Base-by-base conservation (phyloP, 1,284 basidiomycete genomes). In the Melampsora americana region DNA sequence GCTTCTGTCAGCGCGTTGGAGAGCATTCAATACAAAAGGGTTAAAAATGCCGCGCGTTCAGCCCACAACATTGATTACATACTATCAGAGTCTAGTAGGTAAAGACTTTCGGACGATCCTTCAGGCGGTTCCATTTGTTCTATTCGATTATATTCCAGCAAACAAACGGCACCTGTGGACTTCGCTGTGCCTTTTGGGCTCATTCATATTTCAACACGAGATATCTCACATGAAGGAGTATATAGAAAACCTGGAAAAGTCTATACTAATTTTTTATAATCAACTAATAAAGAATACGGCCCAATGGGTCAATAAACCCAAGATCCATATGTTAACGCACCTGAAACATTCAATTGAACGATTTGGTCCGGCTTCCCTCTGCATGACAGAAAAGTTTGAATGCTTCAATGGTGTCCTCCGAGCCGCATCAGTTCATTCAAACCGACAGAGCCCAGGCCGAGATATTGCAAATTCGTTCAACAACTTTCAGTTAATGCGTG, bases 81-180 rank as follows among this genome's bases (percentile, higher is more conserved):
- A 83, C 77, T 79, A 81, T 0, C 79, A 79, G 2, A 84, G 83
- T 0, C 77, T 85, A 0, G 81, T 80, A 11, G 84, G 84, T 0
- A 78, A 80, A 1, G 83, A 85, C 73, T 85, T 85, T 67, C 79
- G 82, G 5, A 79, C 70, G 0, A 82, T 85, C 32, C 80, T 81
- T 4, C 85, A 85, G 64, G 80, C 81, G 18, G 83, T 84, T 1
- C 83, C 83, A 0, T 84, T 84, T 81, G 83, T 84, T 0, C 73
- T 85, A 1, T 79, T 84, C 65, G 83, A 81, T 32, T 66, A 83
- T 5, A 68, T 82, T 14, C 42, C 79, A 0, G 14, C 32, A 0
- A 71, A 79, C 0, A 77, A 79, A 23, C 79, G 79, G 62, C 78
- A 78, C n/a, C n/a, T n/a, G n/a, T n/a, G n/a, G n/a, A n/a, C n/a